Conservation (phyloP, 176 grass and related monocot species). For the Carex kokanica region DNA sequence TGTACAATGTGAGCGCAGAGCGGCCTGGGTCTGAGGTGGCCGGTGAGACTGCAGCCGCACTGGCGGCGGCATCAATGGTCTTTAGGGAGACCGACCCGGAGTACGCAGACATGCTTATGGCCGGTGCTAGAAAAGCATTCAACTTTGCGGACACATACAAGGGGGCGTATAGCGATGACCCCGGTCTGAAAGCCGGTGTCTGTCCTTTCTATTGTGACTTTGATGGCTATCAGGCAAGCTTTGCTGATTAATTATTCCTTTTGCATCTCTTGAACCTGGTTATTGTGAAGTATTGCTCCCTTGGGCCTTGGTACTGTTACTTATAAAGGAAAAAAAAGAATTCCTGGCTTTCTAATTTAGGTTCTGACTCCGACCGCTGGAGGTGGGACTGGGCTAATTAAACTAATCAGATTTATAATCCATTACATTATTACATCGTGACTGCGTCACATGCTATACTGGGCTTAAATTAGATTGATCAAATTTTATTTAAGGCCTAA, state of each 20-base stretch:
- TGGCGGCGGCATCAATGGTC: slow-evolving; percentile 83
- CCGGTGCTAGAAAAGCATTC: slow-evolving; percentile 49
- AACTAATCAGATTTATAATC: not conserved
- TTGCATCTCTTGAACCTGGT: not conserved
- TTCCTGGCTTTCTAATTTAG: not conserved
- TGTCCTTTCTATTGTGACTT: slow-evolving; percentile 98
- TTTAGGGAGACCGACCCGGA: slow-evolving; percentile 50
- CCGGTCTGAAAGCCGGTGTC: slow-evolving; percentile 51
- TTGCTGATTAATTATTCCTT: slow-evolving; percentile 21
- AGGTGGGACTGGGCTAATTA: not conserved
- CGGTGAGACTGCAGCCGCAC: slow-evolving; percentile 79
- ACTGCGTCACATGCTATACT: not conserved
- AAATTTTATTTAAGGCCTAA: not conserved
- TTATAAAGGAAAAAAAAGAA: not conserved
- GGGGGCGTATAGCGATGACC: slow-evolving; percentile 86
- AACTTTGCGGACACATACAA: slow-evolving; percentile 78
- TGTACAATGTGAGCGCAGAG: slow-evolving; percentile 71
- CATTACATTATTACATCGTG: not conserved
- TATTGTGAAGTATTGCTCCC: not conserved
- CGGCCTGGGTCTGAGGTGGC: slow-evolving; percentile 74
- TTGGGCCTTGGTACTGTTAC: not conserved
- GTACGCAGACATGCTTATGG: slow-evolving; percentile 57
- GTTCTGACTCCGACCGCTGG: not conserved
- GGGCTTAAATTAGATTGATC: not conserved
- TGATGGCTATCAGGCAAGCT: slow-evolving; percentile 79